Percentiles rank a stretch among this genome's conserved stretches.
phyloP scores from a whole-genome alignment of 2,329 filamentous ascomycete genomes.

The Cryphonectria nitschkei region DNA sequence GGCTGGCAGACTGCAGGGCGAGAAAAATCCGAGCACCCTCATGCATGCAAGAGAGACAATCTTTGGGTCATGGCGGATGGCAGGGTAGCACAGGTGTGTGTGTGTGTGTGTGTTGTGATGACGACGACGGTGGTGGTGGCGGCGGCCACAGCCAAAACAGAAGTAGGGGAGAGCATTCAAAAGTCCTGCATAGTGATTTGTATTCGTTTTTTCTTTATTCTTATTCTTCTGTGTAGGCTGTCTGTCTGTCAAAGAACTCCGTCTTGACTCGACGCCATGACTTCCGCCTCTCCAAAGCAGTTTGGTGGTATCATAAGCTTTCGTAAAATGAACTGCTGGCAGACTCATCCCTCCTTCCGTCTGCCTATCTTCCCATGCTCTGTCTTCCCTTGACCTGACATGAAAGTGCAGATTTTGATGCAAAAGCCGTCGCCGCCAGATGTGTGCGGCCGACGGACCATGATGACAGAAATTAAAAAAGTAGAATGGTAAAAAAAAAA shows the following conservation, averaged over 20 bases:
- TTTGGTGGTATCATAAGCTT: constrained; percentile 28
- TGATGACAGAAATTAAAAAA: constrained; percentile 8
- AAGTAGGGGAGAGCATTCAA: not conserved
- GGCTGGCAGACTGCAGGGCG: not conserved
- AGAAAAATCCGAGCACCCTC: not conserved
- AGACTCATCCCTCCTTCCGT: not conserved
- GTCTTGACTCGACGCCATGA: not conserved
- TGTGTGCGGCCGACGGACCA: constrained; percentile 12
- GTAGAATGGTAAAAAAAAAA: not conserved
- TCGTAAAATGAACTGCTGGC: constrained; percentile 25
- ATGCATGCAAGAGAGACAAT: not conserved
- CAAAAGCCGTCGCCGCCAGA: constrained; percentile 7
- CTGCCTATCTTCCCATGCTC: not conserved
- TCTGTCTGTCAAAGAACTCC: constrained; percentile 9
- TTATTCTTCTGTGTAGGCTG: not conserved
- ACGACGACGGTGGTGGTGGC: too few relatives aligned
- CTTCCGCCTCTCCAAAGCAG: not conserved
- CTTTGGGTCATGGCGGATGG: not conserved
- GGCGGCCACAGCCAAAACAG: not conserved
- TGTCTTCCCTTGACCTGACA: constrained; percentile 6
- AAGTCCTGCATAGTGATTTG: not conserved
- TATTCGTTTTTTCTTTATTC: not conserved
- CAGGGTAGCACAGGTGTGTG: not conserved
- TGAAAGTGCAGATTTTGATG: constrained; percentile 7
- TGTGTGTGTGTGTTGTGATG: not conserved